phyloP scores from a whole-genome alignment of 805 yeast species.

The Ogataea trehaloabstinens region DNA sequence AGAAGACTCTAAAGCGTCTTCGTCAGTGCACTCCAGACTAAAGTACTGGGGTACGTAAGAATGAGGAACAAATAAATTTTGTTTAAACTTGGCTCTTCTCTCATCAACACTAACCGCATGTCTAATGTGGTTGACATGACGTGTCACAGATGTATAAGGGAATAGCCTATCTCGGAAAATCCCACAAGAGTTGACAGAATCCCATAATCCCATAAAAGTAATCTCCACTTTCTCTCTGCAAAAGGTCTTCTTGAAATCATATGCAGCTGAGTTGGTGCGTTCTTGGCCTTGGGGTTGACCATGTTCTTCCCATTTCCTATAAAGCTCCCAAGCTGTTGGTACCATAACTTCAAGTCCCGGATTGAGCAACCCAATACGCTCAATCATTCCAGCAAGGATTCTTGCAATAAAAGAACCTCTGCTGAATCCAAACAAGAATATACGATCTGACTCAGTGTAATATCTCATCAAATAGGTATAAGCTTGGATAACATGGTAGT shows the following conservation, averaged over 20 bases:
- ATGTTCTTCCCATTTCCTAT: conserved; percentile 57
- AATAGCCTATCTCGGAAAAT: conserved; percentile 54
- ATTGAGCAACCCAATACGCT: conserved; percentile 57
- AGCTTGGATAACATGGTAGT: conserved; percentile 56
- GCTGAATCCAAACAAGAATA: conserved; percentile 56
- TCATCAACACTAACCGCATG: conserved; percentile 71
- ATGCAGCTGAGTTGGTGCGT: conserved; percentile 45
- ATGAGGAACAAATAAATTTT: conserved; percentile 48
- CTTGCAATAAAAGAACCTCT: conserved; percentile 69
- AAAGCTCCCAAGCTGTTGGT: conserved; percentile 60
- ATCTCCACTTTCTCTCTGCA: conserved; percentile 41
- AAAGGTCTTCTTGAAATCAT: conserved; percentile 55
- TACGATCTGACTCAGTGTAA: conserved; percentile 48
- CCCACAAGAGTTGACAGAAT: conserved; percentile 68
- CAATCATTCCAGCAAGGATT: conserved; percentile 63
- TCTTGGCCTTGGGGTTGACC: conserved; percentile 45
- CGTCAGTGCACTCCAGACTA: conserved; percentile 11
- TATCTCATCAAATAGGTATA: conserved; percentile 50
- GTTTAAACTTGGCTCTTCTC: conserved; percentile 61
- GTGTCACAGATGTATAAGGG: conserved; percentile 52
- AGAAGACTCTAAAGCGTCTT: conserved; percentile 4
- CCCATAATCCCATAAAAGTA: conserved; percentile 67
- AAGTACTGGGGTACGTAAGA: conserved; percentile 32
- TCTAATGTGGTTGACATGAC: conserved; percentile 55
- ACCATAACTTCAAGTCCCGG: conserved; percentile 56